Conservation (phyloP, 2,329 filamentous ascomycete species). For the Nemania diffusa region DNA sequence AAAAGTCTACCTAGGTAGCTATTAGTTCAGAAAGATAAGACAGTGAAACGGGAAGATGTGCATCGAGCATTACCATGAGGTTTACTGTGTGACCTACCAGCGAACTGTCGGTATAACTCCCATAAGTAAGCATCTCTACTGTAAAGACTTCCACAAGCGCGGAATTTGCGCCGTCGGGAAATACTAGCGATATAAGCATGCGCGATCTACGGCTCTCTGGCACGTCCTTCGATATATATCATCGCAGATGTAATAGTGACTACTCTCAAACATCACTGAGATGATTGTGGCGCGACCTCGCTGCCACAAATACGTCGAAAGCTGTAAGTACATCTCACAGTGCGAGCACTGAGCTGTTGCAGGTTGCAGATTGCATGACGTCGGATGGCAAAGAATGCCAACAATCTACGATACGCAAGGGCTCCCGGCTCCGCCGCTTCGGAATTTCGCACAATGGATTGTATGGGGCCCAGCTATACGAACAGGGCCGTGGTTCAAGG, state of each 20-base stretch:
- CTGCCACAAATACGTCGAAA: not conserved
- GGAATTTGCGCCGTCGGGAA: slow-evolving; percentile 17
- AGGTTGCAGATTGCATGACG: not conserved
- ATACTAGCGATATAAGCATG: slow-evolving; percentile 16
- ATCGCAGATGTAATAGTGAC: slow-evolving; percentile 12
- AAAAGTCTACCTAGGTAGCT: not conserved
- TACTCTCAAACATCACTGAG: not conserved
- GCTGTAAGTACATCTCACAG: not conserved
- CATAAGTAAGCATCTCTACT: slow-evolving; percentile 15
- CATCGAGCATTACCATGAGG: slow-evolving; percentile 31
- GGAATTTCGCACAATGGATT: not conserved
- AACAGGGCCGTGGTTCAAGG: not conserved
- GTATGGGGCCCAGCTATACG: not conserved
- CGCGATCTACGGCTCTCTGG: not conserved
- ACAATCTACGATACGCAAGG: not conserved
- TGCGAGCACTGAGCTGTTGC: not conserved
- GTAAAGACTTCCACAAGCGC: not conserved
- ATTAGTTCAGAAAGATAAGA: not conserved
- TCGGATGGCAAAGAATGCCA: not conserved
- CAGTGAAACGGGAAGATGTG: slow-evolving; percentile 8
- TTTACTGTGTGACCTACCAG: slow-evolving; percentile 22
- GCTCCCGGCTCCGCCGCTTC: not conserved
- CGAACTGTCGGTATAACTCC: slow-evolving; percentile 6
- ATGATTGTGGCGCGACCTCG: slow-evolving; percentile 10
- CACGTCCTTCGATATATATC: not conserved